A percentile compares a stretch with the other conserved stretches of the same genome.
Conservation (phyloP, 345 rosid species). For the Hibiscus mutabilis region DNA sequence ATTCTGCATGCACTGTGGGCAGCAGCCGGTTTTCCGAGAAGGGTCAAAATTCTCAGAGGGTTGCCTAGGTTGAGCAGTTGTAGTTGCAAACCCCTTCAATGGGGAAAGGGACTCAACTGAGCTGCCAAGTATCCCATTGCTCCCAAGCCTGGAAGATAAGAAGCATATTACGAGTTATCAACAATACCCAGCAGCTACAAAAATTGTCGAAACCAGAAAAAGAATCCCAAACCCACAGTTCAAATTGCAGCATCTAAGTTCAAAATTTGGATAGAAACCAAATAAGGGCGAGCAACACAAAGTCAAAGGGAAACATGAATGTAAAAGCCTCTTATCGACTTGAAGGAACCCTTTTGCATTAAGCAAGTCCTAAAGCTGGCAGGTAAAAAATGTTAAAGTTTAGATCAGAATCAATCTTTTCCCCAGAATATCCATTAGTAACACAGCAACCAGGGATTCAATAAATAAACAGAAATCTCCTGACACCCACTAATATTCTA, state of each 20-base stretch:
- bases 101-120: constrained; percentile 53
- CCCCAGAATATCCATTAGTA: constrained; percentile 11
- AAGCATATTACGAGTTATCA: background rate
- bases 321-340: background rate
- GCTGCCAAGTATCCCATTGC: constrained; percentile 48
- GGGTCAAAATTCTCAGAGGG: constrained; percentile 45
- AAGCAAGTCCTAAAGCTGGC: constrained; percentile 1
- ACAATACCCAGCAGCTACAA: background rate
- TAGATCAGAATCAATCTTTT: constrained; percentile 14
- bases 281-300: background rate
- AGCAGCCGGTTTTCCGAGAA: constrained; percentile 39
- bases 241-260: background rate
- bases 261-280: background rate
- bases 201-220: background rate
- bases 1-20: constrained; percentile 57
- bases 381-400: background rate
- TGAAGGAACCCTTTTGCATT: background rate
- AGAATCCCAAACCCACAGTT: background rate
- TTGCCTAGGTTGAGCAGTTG: constrained; percentile 26
- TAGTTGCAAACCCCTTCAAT: constrained; percentile 41
- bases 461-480: constrained; percentile 21
- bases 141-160: constrained; percentile 40
- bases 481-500: background rate
- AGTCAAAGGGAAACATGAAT: background rate
- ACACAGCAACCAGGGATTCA: constrained; percentile 5